Conservation (phyloP, 2,329 filamentous ascomycete species). For the Geosmithia putterillii region DNA sequence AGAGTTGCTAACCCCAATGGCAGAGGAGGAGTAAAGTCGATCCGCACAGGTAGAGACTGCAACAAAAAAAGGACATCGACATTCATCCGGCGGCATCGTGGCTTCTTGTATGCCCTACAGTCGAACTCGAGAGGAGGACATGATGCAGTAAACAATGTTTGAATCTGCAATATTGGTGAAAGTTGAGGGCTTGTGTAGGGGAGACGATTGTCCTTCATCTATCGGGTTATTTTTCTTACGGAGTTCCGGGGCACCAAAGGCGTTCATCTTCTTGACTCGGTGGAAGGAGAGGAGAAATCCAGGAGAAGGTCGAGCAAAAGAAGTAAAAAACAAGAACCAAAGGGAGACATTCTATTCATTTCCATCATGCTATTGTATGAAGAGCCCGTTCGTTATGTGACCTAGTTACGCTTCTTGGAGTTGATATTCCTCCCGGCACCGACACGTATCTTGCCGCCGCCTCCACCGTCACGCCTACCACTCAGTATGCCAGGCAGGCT, state of each 20-base stretch:
- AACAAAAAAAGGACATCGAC: too few species aligned
- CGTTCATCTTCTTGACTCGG: not conserved
- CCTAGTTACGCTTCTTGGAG: conserved; percentile 50
- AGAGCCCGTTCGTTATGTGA: conserved; percentile 3
- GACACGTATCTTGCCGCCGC: conserved; percentile 59
- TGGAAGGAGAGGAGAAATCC: not conserved
- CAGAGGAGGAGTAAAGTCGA: not conserved
- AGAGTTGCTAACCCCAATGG: not conserved
- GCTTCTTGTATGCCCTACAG: too few species aligned
- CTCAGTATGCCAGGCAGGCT: conserved; percentile 77
- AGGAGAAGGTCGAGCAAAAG: too few species aligned
- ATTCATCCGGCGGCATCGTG: too few species aligned
- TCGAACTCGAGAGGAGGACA: too few species aligned
- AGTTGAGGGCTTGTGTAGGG: too few species aligned
- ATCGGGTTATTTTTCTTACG: not conserved
- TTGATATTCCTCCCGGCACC: conserved; percentile 84
- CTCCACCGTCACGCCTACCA: conserved; percentile 46
- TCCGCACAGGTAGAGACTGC: too few species aligned
- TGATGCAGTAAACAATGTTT: too few species aligned
- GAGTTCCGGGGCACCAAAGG: not conserved
- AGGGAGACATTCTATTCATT: conserved; percentile 2
- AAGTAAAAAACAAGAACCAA: not conserved
- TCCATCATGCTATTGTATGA: too few species aligned
- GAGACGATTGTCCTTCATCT: not conserved
- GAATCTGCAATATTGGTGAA: too few species aligned